Evolutionary conservation across 2,329 filamentous ascomycete genomes (phyloP), one percentile per base, ranked within the genome.

Genomic region (Pseudogymnoascus sp.): DNA sequence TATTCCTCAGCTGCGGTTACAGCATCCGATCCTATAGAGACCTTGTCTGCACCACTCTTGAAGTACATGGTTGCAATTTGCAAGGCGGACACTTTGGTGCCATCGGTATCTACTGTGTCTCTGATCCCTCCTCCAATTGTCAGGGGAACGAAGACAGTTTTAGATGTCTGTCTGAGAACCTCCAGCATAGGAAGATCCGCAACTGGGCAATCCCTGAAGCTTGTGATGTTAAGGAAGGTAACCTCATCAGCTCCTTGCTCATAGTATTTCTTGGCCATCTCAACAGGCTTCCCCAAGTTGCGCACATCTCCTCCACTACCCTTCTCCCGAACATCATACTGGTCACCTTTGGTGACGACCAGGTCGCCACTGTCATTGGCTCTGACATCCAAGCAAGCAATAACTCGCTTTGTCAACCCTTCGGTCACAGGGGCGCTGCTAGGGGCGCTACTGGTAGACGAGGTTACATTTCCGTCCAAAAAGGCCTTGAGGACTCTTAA

Each of bases 51-150:
- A 66, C 95, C 95, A 48, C 89, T 93, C 76, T 93, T 90, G 85
- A 99, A 99, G 82, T 99, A 99, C 84, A 98, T 89, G 57, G 89
- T 93, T 19, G 95, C 95, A 67, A 99, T 92, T 71, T 97, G 90
- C 13, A 98, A 85, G 0, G 95, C 95, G 2, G 90, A 88, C n/a
- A 96, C 87, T 66, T 86, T 86, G 60, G 87, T 92, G 48, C 92
- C 92, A 76, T 96, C 92, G 0, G 88, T 88, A 77, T 99, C 95
- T 64, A 92, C 84, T 0, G 92, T 95, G 77, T 98, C 93, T 71
- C 92, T 86, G 74, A 99, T 98, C 28, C 96, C 95, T 68, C 95
- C 96, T 63, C 96, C 95, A 67, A 99, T 90, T 10, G 95, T 99
- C 67, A 99, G 81, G 2, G 95, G 95, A 2, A 99, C 95, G 74